Conservation (phyloP, 768 basidiomycete species). For the Hydnum rufescens region DNA sequence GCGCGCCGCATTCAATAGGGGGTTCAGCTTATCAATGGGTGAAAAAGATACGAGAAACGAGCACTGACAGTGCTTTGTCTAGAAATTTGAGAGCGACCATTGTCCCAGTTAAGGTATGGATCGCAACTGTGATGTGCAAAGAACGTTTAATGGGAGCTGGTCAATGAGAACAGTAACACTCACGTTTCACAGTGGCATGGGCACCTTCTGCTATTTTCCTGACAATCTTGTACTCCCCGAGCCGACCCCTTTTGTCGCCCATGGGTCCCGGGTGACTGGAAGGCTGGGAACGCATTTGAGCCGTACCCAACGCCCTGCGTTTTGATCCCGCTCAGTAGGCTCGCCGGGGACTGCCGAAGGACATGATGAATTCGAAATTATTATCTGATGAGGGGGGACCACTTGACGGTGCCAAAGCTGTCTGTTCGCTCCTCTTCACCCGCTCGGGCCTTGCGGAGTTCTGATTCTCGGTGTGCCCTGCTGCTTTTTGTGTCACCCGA, state of each 20-base stretch:
- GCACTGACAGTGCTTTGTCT: conserved; percentile 43
- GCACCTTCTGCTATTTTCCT: conserved; percentile 88
- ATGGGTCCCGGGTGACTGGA: no score
- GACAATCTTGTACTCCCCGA: conserved; percentile 81
- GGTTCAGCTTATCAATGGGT: neutral
- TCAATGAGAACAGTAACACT: conserved; percentile 18
- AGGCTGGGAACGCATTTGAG: no score
- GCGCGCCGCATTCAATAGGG: neutral
- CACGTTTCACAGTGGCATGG: conserved; percentile 98
- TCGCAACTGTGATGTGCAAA: conserved; percentile 57
- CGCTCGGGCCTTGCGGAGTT: no score
- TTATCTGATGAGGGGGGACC: no score
- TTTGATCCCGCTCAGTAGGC: no score
- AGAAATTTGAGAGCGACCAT: conserved; percentile 97
- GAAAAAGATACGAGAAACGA: neutral
- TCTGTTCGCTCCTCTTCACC: no score
- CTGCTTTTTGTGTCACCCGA: no score
- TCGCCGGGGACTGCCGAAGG: no score
- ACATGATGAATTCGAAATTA: no score
- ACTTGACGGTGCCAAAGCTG: no score
- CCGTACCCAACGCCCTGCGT: no score
- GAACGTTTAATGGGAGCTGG: neutral
- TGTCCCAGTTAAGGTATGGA: conserved; percentile 84
- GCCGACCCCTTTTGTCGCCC: conserved; percentile 11
- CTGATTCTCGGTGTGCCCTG: no score